Percentiles rank a stretch among this genome's conserved stretches.
These are phyloP conservation scores for Gossypium arboreum DNA, from an alignment of 345 rosid genomes.

Conservation along the genomic window DNA sequence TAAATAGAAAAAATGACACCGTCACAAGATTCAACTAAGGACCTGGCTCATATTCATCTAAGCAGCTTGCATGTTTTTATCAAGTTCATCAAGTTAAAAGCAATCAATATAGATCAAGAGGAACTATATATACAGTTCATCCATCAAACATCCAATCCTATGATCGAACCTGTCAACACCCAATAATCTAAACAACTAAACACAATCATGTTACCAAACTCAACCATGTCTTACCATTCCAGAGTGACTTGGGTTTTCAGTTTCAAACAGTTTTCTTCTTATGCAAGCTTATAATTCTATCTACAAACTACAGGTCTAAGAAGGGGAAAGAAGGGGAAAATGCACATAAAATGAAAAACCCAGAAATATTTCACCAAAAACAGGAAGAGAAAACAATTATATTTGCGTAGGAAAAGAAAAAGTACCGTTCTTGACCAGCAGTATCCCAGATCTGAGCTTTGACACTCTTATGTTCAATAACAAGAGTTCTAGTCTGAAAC, in stretches of 20 bases:
- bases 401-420: neutral
- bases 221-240: neutral
- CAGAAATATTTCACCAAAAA: neutral
- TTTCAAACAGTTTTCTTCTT: neutral
- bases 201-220: neutral
- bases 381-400: neutral
- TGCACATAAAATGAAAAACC: neutral
- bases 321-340: neutral
- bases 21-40: neutral
- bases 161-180: neutral
- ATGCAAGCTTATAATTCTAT: neutral
- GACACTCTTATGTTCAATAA: slow-evolving; percentile 67
- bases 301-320: slow-evolving; percentile 8
- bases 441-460: slow-evolving; percentile 99
- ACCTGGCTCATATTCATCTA: neutral
- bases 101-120: neutral
- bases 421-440: slow-evolving; percentile 87
- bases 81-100: slow-evolving; percentile 1
- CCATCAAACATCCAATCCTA: slow-evolving; percentile 2
- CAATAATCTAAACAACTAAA: neutral
- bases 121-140: neutral
- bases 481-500: slow-evolving; percentile 76
- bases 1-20: neutral
- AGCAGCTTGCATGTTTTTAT: neutral
- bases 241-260: neutral